Evolutionary conservation across 768 basidiomycete species (phyloP), one percentile per base, ranked within the genome.

Genomic region (Pholiota molesta): DNA sequence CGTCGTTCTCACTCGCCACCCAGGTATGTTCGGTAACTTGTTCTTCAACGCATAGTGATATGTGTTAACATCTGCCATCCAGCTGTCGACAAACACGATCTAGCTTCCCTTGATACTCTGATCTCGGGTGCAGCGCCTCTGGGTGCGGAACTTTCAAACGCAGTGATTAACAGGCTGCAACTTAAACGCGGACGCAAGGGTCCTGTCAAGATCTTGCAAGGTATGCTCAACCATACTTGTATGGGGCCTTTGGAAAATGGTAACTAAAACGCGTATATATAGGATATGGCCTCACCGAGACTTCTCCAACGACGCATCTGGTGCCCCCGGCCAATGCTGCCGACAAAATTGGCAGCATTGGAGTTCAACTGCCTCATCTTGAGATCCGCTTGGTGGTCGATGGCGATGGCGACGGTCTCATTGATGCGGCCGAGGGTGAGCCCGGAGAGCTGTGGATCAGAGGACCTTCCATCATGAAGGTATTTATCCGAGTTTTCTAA

Each of bases 251-350:
- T 33, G 52, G 26, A 26, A 21, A 11, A 35, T 55, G 52, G 28
- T 51, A 23, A 23, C 31, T 55, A 55, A 49, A 14, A 14, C 17
- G 4, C 19, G 16, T 35, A 17, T 45, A 2, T 54, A 31, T 65
- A 87, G 90, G 89, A 0, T 93, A 87, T 60, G 90, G 94, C 28
- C 79, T 94, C 19, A 94, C 92, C 0, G 94, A 95, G 74, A 94
- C 92, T 0, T 90, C 91, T 0, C 92, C 91, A 0, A 86, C 87
- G 0, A 81, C 86, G 0, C 86, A 88, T 64, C 64, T 90, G 2
- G 78, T 91, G 8, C 78, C 84, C 1, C 53, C 71, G 0, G 68
- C 78, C 2, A 76, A 84, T 19, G 74, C 76, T 1, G 61, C 74
- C 13, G 71, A 78, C 17, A 90, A 87, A 65, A 71, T 85, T 26